These are phyloP conservation scores for Immersiporthe knoxdaviesiana DNA, from an alignment of 2,329 filamentous ascomycete genomes.

Conservation along the genomic window DNA sequence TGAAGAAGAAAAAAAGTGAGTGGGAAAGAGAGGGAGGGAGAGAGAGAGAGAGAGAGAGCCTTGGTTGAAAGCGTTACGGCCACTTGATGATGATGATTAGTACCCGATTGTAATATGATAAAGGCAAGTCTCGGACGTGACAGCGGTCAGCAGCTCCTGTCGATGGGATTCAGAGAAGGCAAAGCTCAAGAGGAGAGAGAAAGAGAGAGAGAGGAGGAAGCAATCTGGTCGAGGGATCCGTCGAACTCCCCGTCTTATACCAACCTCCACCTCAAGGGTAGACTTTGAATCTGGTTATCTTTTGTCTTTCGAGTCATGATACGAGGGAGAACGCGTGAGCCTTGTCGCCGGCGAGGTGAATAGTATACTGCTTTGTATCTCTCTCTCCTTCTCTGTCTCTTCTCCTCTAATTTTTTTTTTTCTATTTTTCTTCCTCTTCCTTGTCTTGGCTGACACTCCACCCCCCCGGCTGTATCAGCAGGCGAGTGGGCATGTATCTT, in stretches of 20 bases:
- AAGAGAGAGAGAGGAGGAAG: not conserved
- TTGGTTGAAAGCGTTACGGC: not conserved
- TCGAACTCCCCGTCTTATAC: not conserved
- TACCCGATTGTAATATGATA: not conserved
- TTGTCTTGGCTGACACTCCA: not conserved
- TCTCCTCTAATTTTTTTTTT: not conserved
- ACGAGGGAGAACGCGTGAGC: not conserved
- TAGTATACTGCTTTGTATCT: not conserved
- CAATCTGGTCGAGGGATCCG: not conserved
- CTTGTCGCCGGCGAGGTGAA: not conserved
- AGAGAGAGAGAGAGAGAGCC: not conserved
- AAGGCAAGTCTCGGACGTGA: not conserved
- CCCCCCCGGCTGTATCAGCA: slow-evolving; percentile 6
- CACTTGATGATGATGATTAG: not conserved
- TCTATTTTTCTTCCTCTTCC: not conserved
- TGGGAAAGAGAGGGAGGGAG: no score
- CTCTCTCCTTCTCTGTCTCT: not conserved
- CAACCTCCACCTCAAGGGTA: not conserved
- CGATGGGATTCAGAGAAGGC: not conserved
- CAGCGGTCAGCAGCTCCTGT: not conserved
- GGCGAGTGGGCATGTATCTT: slow-evolving; percentile 5
- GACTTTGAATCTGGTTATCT: not conserved
- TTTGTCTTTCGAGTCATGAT: not conserved
- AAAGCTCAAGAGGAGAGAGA: not conserved
- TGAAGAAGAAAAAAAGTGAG: no score